Evolutionary conservation across 2,329 filamentous ascomycete genomes (phyloP), one percentile per base, ranked within the genome.

Genomic region (Nannizziopsis arthrosporioides): DNA sequence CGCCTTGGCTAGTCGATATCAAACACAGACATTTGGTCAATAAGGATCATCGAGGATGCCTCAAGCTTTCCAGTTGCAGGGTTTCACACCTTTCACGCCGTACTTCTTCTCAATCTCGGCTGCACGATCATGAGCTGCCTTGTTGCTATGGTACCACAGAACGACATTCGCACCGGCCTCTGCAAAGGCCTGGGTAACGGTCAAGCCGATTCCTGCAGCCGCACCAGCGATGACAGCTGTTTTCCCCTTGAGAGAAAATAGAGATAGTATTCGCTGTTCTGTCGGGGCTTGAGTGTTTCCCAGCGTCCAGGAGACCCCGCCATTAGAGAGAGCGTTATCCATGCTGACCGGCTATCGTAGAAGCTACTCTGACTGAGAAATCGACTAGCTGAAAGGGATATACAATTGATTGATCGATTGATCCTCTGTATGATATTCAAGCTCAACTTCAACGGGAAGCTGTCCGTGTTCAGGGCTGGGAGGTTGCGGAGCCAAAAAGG

Each of bases 131-230:
- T 78, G 60, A 10, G 81, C 80, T 56, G 80, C 76, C 58, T 76
- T 74, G 65, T 85, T 85, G 63, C 71, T 77, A 60, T 84, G 81
- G 61, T 84, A 85, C 78, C 79, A 84, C 44, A 85, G 77, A 22
- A 80, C 81, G 17, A 85, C 78, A 55, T 85, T 82, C 50, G 81
- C 81, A 42, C 82, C 82, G 12, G 81, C 79, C 60, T 86, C 82
- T 12, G 82, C 81, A 30, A 80, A 71, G 1, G 71, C 80, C 31
- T 81, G 69, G 11, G 80, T 81, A 22, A 84, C 73, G 4, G 73
- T 73, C 19, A 83, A 68, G 37, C 82, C 82, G 54, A 85, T 84
- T 31, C 82, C 82, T 32, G 80, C 80, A 31, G 78, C 83, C 10
- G 81, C 81, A 50, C 82, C 82, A 1, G 80, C 77, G 37, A 85